phyloP scores from a whole-genome alignment of 176 grass and related monocot species.

The Avena sativa region DNA sequence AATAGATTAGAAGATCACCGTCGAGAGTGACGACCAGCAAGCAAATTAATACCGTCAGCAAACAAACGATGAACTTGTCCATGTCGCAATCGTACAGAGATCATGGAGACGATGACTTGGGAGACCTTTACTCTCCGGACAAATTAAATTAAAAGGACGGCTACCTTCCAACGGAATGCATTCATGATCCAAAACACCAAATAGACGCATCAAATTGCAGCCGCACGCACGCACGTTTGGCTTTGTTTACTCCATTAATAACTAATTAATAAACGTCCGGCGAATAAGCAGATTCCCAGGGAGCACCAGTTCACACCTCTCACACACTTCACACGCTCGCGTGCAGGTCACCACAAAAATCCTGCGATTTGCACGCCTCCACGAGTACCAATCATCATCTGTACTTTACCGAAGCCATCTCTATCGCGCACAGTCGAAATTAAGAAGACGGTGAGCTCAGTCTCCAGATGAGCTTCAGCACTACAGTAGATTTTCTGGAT shows the following conservation, averaged over 20 bases:
- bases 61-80: not conserved
- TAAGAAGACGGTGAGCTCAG: no score
- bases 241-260: not conserved
- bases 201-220: not conserved
- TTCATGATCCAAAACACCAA: not conserved
- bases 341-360: not conserved
- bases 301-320: slow-evolving; percentile 16
- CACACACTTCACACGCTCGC: slow-evolving; percentile 12
- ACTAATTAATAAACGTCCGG: not conserved
- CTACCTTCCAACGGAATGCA: not conserved
- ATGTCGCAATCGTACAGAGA: not conserved
- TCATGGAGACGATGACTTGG: not conserved
- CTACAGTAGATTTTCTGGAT: no score
- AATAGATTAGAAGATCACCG: no score
- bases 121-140: not conserved
- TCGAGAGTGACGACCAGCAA: no score
- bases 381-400: not conserved
- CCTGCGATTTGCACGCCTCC: not conserved
- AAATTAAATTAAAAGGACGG: not conserved
- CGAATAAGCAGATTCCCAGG: slow-evolving; percentile 34
- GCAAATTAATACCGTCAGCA: not conserved
- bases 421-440: no score
- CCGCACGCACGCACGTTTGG: not conserved
- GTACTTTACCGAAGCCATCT: not conserved
- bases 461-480: no score